Evolutionary conservation across 495 filamentous ascomycete species (phyloP).

Genomic region (Podospora anserina): DNA sequence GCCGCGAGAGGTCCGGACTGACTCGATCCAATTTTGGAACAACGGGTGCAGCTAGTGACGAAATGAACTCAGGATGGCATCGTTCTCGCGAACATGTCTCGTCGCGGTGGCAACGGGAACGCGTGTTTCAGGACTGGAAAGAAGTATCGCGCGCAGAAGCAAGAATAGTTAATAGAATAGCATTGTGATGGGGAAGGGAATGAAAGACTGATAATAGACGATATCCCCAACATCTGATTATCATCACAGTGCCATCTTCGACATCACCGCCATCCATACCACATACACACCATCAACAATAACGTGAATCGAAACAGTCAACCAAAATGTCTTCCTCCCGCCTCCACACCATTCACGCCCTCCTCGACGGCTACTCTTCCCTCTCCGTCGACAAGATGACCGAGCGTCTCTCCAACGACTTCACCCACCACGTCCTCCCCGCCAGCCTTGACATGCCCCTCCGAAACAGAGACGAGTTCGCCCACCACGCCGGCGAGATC

Average conservation of each 20-base stretch:
- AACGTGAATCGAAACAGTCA: background rate
- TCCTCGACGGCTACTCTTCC: conserved; percentile 37
- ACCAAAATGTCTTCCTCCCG: conserved; percentile 12
- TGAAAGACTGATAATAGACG: background rate
- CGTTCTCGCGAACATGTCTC: background rate
- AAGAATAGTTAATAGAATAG: background rate
- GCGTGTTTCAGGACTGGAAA: background rate
- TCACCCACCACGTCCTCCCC: conserved; percentile 39
- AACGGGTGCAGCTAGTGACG: background rate
- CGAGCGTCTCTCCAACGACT: conserved; percentile 29
- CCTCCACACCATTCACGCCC: conserved; percentile 28
- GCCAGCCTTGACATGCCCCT: conserved; percentile 35
- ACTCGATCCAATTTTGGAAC: background rate
- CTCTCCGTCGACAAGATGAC: conserved; percentile 35
- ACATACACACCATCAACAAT: background rate
- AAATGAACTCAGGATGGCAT: background rate
- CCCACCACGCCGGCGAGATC: conserved; percentile 34
- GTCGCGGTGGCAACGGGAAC: background rate
- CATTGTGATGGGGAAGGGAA: background rate
- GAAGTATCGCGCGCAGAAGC: background rate
- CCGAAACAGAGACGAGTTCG: conserved; percentile 35
- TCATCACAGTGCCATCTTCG: too few relatives aligned
- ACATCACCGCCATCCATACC: too few relatives aligned
- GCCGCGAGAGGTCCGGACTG: background rate
- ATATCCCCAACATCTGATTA: background rate